Conservation (phyloP, 2,329 filamentous ascomycete species). For the Aureobasidium leucospermi region DNA sequence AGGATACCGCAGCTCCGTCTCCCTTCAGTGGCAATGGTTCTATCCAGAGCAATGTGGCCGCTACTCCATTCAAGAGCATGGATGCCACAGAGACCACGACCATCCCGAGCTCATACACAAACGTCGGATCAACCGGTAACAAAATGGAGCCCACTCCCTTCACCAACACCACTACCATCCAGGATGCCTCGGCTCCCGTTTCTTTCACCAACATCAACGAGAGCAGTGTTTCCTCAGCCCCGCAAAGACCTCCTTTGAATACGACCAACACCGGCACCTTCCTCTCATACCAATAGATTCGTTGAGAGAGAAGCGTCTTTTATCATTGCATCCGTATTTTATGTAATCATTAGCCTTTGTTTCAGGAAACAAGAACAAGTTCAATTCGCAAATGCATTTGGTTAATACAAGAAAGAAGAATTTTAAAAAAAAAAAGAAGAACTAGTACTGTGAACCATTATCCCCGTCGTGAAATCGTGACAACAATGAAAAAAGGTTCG, state of each 20-base stretch:
- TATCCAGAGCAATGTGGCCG: neutral
- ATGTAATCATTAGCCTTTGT: neutral
- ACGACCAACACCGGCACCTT: conserved; percentile 8
- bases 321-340: neutral
- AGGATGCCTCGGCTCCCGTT: neutral
- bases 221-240: neutral
- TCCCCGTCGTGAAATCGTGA: neutral
- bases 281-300: neutral
- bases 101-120: neutral
- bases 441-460: neutral
- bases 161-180: neutral
- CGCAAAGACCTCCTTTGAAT: neutral
- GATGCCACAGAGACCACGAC: neutral
- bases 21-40: neutral
- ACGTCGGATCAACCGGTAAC: neutral
- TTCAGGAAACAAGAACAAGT: neutral
- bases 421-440: neutral
- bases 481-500: neutral
- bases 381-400: neutral
- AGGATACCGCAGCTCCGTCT: neutral
- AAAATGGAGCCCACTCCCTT: neutral
- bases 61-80: neutral
- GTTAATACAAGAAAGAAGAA: neutral
- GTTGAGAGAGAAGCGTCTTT: neutral
- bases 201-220: neutral